These are phyloP conservation scores for Plasmodium yoelii DNA, from an alignment of 169 alveolate genomes.

Conservation along the genomic window DNA sequence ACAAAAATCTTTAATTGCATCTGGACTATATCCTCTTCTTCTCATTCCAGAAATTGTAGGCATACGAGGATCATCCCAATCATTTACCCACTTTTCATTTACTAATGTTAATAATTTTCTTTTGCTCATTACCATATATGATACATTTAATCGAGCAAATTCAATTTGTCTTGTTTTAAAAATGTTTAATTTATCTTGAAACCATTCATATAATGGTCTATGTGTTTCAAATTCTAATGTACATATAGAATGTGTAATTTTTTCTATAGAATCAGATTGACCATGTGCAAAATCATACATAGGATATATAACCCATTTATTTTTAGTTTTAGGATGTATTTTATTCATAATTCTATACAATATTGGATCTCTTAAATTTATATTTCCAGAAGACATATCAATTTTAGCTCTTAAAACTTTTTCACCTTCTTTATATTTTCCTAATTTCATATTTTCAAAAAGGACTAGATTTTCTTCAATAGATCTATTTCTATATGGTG, in stretches of 20 bases:
- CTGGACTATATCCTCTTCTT: constrained; percentile 97
- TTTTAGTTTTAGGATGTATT: constrained; percentile 98
- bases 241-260: constrained; percentile 98
- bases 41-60: constrained; percentile 98
- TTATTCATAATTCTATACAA: constrained; percentile 92
- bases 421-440: constrained; percentile 96
- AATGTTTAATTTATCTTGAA: constrained; percentile 92
- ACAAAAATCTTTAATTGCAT: constrained; percentile 90
- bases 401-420: constrained; percentile 97
- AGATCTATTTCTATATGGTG: constrained; percentile 95
- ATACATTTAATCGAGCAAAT: constrained; percentile 97
- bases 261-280: constrained; percentile 97
- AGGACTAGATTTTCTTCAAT: constrained; percentile 96
- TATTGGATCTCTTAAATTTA: constrained; percentile 98
- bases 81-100: constrained; percentile 92
- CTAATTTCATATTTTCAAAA: constrained; percentile 96
- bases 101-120: constrained; percentile 95
- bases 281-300: constrained; percentile 99
- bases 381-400: constrained; percentile 97
- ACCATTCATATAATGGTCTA: constrained; percentile 99
- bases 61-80: constrained; percentile 99
- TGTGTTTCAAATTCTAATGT: constrained; percentile 99
- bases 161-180: constrained; percentile 92
- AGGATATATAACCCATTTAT: constrained; percentile 99
- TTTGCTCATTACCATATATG: constrained; percentile 96